Base-by-base conservation (phyloP, 1,284 basidiomycete genomes). In the Rhodofomes roseus region DNA sequence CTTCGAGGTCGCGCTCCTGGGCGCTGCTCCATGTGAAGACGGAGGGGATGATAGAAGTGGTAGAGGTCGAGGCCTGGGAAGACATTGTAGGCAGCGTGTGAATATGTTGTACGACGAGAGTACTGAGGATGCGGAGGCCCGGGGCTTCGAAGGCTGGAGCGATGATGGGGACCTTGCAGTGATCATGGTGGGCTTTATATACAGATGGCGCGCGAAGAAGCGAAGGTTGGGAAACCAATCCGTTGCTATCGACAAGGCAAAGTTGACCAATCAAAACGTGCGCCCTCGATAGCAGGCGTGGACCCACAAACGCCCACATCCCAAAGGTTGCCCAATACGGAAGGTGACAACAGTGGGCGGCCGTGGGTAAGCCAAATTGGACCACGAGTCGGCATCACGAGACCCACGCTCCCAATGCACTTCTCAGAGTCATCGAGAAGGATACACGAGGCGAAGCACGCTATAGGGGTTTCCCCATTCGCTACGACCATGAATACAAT, bases 1-100 rank as follows among this genome's bases (percentile, higher is more conserved):
- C 74, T 60, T 80, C 78, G 18, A 67, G 66, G 18, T 70, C 68
- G 48, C 77, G 59, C 61, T 77, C 44, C 16, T 18, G 23, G 48
- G 50, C 8, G 39, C 22, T 23, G 54, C 54, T 48, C 54, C 29
- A 41, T 22, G 44, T 39, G 41, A 57, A 56, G 54, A 56, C 18
- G 54, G 54, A 43, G 31, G 54, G 56, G 56, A 57, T 51, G 34
- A 51, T 31, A 36, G 51, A 57, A 36, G 56, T 37, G 31, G 54
- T 9, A n/a, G 56, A 51, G 44, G 46, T 50, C 14, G n/a, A 9
- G n/a, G 31, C 31, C 31, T 11, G 31, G 11, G 54, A 4, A 20
- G 39, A 44, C 12, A 37, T 46, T 22, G 25, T 27, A n/a, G 27
- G n/a, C 23, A 20, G 31, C 4, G 5, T 34, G 31, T 34, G 11